phyloP scores from a whole-genome alignment of 2,329 filamentous ascomycete genomes.

The Mycogone perniciosa region DNA sequence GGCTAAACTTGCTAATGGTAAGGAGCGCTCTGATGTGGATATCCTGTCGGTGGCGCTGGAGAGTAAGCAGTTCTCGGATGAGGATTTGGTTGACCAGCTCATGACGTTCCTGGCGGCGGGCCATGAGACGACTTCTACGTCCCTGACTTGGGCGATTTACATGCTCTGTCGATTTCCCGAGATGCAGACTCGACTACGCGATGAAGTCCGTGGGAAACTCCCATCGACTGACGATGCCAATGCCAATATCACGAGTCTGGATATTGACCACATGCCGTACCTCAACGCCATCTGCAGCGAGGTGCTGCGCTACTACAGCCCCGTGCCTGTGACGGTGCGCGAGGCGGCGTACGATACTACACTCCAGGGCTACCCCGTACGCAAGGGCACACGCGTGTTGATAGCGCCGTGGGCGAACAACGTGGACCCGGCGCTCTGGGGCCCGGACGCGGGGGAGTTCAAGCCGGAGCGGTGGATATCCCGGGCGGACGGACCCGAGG shows the following conservation, averaged over 20 bases:
- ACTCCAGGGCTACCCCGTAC: conserved; percentile 59
- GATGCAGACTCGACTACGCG: conserved; percentile 59
- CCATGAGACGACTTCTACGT: conserved; percentile 71
- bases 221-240: conserved; percentile 38
- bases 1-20: conserved; percentile 36
- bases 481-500: conserved; percentile 28
- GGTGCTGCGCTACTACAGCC: conserved; percentile 64
- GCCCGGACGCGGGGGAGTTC: conserved; percentile 66
- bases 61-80: conserved; percentile 68
- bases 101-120: conserved; percentile 85
- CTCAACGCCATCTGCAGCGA: conserved; percentile 75
- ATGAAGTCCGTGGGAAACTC: conserved; percentile 58
- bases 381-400: conserved; percentile 63
- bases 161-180: conserved; percentile 59
- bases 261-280: conserved; percentile 71
- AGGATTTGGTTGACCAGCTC: conserved; percentile 78
- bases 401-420: conserved; percentile 65
- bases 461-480: conserved; percentile 71
- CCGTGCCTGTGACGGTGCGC: conserved; percentile 66
- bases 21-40: conserved; percentile 53
- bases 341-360: conserved; percentile 57
- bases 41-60: conserved; percentile 76
- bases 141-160: conserved; percentile 71
- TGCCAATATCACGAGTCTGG: conserved; percentile 32
- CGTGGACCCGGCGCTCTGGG: conserved; percentile 64